Base-by-base conservation (phyloP, 306 rosid species). In the Ziziphus jujuba region DNA sequence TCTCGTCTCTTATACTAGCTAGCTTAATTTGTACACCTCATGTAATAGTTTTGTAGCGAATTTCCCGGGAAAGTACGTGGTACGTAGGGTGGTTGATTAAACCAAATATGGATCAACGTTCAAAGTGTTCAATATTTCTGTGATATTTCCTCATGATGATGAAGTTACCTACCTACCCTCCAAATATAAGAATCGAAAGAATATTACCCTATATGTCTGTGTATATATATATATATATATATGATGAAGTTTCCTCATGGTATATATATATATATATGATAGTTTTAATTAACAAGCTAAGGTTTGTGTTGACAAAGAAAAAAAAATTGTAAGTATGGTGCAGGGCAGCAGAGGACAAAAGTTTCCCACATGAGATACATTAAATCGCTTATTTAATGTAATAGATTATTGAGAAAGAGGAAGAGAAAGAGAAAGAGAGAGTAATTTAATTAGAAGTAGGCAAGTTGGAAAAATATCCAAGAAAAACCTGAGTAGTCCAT, bases 381-480 rank as follows among this genome's bases (percentile, higher is more conserved):
- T 17, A 28, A 62, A 9, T 40, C 40, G 53, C 34, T 44, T 62
- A 59, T 38, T 24, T 52, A 65, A 65, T 60, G 80, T 70, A 81
- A 81, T 79, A 77, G 56, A 53, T 47, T 66, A 45, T 44, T 28
- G 45, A 50, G 25, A 70, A 53, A 50, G 38, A 56, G 43, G 60
- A 24, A 48, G 19, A 59, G 44, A 5, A 5, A 19, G 33, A 49
- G 75, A 62, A 35, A 77, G 73, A 61, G 77, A 45, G 47, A 49
- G 62, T 3, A 31, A 33, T 20, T 50, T 31, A 14, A 24, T 19
- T 67, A 34, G 50, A 72, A 61, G 71, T 51, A 48, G 12, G 31
- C 61, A 22, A 72, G 69, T 72, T 43, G 60, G 40, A 43, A 75
- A 57, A 56, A 80, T 58, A 81, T 74, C 75, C 77, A 80, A 77